Evolutionary conservation across 1,284 basidiomycete genomes (phyloP).

Genomic region (Stygiomarasmius scandens): DNA sequence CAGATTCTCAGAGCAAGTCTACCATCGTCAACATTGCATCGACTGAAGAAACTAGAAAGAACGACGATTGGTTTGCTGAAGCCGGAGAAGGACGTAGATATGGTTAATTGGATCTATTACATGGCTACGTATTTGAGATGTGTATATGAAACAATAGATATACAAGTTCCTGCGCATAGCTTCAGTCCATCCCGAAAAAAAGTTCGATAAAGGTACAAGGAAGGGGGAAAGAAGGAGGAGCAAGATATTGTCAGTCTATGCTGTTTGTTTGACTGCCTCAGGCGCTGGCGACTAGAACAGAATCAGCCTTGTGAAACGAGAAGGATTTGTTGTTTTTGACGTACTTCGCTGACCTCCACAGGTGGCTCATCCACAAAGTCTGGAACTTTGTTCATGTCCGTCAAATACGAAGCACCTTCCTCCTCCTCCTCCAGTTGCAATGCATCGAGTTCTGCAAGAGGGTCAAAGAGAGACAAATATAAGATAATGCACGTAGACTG

Average conservation of each 20-base stretch:
- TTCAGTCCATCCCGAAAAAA: background rate
- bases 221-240: slow-evolving; percentile 15
- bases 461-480: background rate
- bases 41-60: slow-evolving; percentile 53
- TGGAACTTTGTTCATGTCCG: slow-evolving; percentile 83
- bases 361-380: slow-evolving; percentile 91
- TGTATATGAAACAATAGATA: background rate
- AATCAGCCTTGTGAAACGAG: slow-evolving; percentile 14
- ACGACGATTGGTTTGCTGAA: slow-evolving; percentile 81
- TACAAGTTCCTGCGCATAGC: background rate
- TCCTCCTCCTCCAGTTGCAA: slow-evolving; percentile 87
- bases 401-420: slow-evolving; percentile 83
- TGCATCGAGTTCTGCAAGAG: slow-evolving; percentile 79
- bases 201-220: slow-evolving; percentile 10
- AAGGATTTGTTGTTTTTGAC: background rate
- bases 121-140: background rate
- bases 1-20: slow-evolving; percentile 83
- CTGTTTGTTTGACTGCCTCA: slow-evolving; percentile 62
- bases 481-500: slow-evolving; percentile 26
- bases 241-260: slow-evolving; percentile 25
- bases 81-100: slow-evolving; percentile 53
- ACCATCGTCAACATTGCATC: slow-evolving; percentile 71
- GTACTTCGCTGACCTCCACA: slow-evolving; percentile 62
- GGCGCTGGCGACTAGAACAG: slow-evolving; percentile 37
- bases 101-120: slow-evolving; percentile 39